A percentile compares a stretch with the other conserved stretches of the same genome.
Conservation (phyloP, 768 basidiomycete species). For the Lactifluus hygrophoroides region DNA sequence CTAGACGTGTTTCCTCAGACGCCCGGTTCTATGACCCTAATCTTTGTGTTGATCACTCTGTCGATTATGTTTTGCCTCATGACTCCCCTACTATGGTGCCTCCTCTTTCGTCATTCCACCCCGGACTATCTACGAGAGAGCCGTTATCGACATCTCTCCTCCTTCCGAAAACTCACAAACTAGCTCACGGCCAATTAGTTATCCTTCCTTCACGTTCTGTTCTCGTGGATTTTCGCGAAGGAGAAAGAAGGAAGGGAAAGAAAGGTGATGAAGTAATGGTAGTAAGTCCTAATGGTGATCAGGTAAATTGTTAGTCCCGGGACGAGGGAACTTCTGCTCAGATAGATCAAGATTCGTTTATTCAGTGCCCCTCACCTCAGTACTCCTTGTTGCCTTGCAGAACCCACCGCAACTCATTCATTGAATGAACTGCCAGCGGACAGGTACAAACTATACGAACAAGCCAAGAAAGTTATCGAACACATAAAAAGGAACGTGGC, state of each 20-base stretch:
- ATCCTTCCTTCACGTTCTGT: conserved; percentile 42
- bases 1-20: neutral
- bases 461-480: conserved; percentile 36
- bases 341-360: conserved; percentile 33
- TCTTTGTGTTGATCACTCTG: neutral
- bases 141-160: conserved; percentile 22
- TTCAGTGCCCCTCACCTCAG: conserved; percentile 44
- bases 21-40: neutral
- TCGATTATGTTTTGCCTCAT: neutral
- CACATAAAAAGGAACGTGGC: conserved; percentile 47
- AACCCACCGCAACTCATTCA: conserved; percentile 32
- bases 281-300: conserved; percentile 32
- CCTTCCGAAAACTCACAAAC: conserved; percentile 38
- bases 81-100: neutral
- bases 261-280: conserved; percentile 41
- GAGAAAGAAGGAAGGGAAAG: conserved; percentile 38
- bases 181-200: conserved; percentile 38
- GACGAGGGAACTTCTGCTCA: neutral
- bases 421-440: conserved; percentile 32
- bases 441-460: conserved; percentile 41
- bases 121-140: neutral
- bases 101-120: neutral
- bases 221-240: conserved; percentile 51
- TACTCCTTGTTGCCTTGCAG: conserved; percentile 40
- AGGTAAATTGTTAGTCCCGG: conserved; percentile 25